These are phyloP conservation scores for Chytriomyces confervae DNA, from an alignment of 192 early-diverging fungal genomes.

Conservation along the genomic window DNA sequence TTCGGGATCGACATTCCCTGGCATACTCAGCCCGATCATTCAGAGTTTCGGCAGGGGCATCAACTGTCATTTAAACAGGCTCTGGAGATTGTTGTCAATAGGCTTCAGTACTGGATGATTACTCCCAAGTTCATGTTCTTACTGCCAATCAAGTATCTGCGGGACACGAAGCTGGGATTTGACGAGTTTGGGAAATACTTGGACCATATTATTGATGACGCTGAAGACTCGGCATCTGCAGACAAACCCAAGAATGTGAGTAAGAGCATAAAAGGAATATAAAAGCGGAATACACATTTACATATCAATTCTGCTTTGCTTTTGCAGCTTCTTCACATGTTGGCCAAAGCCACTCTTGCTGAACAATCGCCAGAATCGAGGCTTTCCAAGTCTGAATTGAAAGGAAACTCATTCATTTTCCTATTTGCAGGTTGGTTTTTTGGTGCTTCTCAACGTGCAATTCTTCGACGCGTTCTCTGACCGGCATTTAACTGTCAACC, in stretches of 20 bases:
- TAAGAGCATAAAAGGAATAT: too few species aligned
- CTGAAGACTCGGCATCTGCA: background rate
- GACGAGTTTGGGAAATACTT: background rate
- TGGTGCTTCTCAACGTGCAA: too few species aligned
- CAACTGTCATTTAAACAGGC: background rate
- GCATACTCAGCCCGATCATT: background rate
- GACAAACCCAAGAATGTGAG: background rate
- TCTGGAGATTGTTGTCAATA: background rate
- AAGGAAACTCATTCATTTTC: slow-evolving; percentile 52
- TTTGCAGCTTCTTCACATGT: background rate
- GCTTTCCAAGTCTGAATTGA: slow-evolving; percentile 42
- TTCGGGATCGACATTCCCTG: slow-evolving; percentile 1
- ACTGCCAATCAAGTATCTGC: background rate
- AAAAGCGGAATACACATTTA: too few species aligned
- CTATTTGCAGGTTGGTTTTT: slow-evolving; percentile 53
- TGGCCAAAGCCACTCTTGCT: background rate
- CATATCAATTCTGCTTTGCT: too few species aligned
- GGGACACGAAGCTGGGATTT: background rate
- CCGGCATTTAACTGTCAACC: too few species aligned
- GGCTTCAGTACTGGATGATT: background rate
- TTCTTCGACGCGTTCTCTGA: too few species aligned
- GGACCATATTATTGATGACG: background rate
- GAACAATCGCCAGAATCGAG: background rate
- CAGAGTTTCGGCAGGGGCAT: background rate
- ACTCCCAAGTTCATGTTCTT: background rate